Base-by-base conservation (phyloP, 2,329 filamentous ascomycete genomes). In the Phyllosticta citrichinensis region DNA sequence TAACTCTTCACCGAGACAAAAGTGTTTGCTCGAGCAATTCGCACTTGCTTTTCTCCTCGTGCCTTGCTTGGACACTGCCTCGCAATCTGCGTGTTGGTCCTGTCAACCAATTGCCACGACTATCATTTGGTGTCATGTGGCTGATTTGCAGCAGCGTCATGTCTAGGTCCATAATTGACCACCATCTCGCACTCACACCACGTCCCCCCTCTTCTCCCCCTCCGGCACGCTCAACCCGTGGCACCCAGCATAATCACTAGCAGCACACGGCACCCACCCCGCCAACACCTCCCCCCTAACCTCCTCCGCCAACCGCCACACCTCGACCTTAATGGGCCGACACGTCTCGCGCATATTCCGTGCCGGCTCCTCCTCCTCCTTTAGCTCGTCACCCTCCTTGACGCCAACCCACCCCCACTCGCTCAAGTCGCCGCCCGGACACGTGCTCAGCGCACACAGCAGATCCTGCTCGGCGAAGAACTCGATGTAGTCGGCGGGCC, bases 381-480 rank as follows among this genome's bases (percentile, higher is more conserved):
- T 86, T 55, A 81, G 82, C 50, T 70, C 75, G 54, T 80, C 83
- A 10, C 70, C 75, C 52, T 80, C 83, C 12, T 55, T 51, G 5
- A 52, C 56, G 52, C 71, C 70, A 14, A 87, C 86, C 79, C 90
- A 94, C 0, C 88, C 89, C 88, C 89, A 93, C n/a, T 83, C 79
- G 1, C 87, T 91, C 55, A 94, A 75, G 70, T 94, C 90, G 0
- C 90, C 90, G 1, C 89, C 89, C 0, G 89, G 89, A 69, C 89
- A 94, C 0, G 89, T 88, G 27, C 77, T 81, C 66, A 86, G 70
- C 22, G 84, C 83, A 72, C 82, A 82, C 40, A 94, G 73, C 10
- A 93, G 73, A 70, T 92, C 87, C 67, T 88, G 83, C 76, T 94
- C 90, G 0, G 89, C 88, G 63, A 94, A 83, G 69, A 94, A 91